These are phyloP conservation scores for Caryopteris hybrid DNA, from an alignment of 305 asterid genomes.

Conservation along the genomic window DNA sequence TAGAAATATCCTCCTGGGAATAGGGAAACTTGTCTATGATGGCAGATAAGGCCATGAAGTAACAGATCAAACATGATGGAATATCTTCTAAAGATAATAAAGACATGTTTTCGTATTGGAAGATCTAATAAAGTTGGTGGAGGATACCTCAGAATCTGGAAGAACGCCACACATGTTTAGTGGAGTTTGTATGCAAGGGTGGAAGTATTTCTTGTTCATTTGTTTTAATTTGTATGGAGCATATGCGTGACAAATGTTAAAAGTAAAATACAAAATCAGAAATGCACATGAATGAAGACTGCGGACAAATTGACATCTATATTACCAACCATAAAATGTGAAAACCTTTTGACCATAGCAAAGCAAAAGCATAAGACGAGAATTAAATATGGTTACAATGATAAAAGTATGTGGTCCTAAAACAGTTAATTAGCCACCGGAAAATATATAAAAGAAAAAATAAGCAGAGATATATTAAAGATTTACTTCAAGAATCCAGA, in stretches of 20 bases:
- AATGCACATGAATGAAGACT: background rate
- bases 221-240: background rate
- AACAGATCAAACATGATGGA: background rate
- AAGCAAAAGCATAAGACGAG: background rate
- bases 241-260: background rate
- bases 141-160: background rate
- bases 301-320: background rate
- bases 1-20: background rate
- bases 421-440: background rate
- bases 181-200: background rate
- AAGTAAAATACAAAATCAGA: background rate
- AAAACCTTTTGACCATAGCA: background rate
- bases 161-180: background rate
- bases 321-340: too few relatives aligned
- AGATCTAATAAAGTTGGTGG: background rate
- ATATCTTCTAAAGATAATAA: background rate
- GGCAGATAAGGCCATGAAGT: background rate
- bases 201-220: background rate
- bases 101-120: background rate
- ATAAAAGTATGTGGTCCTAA: background rate
- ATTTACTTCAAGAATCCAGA: background rate
- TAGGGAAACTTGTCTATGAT: background rate
- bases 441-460: background rate
- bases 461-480: background rate
- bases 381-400: background rate